Evolutionary conservation across 1,284 basidiomycete species (phyloP), one percentile per base, ranked within the genome.

Genomic region (Marasmius oreades): DNA sequence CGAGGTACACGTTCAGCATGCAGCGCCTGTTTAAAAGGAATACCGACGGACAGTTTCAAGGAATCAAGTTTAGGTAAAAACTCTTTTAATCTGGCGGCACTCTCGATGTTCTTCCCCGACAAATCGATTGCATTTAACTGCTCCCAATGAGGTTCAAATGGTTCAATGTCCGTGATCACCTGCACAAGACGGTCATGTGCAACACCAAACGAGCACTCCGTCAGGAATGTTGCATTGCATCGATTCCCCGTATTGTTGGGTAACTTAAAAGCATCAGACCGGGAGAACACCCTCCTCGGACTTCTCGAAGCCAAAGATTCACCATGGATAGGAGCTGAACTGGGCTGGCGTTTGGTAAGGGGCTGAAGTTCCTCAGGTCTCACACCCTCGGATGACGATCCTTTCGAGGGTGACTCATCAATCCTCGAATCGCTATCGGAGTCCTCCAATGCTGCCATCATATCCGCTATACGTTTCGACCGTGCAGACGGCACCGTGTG

Each of bases 131-230:
- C 72, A 55, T 69, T 77, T 61, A 99, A 73, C 47, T 84, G 77
- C 63, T 98, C 94, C 96, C 96, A 99, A 69, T 93, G 82, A 16
- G 95, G 93, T 68, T 95, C 92, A 73, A 94, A 98, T 1, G 95
- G 94, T 68, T 95, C 90, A 12, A 95, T 87, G 66, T 98, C 95
- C 43, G 95, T 98, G 66, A 99, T 93, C 60, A 93, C 85, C 70
- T 93, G 85, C 1, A 99, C 88, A 2, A 99, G 82, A 46, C 86
- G 84, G 70, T 98, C 95, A 66, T 93, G 92, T 8, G 94, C 85
- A 28, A 98, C 86, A 18, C 85, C 92, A 69, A 99, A 99, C 26
- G 95, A 98, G 66, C 95, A 97, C 66, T 98, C 94, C 3, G 90
- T 92, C 61, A 98, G 76, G 75, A 96, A 95, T 0, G 95, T 97